Percentiles rank a stretch among this genome's conserved stretches.
Conservation (phyloP, 148 eudicot genomes). For the Amaranthus palmeri region DNA sequence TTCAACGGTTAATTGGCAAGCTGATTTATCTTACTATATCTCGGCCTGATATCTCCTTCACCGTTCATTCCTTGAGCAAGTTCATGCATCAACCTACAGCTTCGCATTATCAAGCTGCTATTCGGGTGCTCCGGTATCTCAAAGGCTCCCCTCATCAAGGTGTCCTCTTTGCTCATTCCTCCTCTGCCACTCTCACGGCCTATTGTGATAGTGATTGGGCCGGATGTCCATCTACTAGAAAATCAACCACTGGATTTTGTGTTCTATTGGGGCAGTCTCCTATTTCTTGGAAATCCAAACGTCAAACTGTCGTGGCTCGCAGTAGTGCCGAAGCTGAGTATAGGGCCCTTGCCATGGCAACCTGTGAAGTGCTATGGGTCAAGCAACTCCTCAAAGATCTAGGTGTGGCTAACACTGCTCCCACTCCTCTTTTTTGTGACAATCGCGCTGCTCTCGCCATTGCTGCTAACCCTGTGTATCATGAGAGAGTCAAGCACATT, state of each 20-base stretch:
- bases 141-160: background rate
- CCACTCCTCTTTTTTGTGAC: background rate
- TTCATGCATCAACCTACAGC: background rate
- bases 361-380: background rate
- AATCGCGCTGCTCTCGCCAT: background rate
- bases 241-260: background rate
- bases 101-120: too few species aligned
- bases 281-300: slow-evolving; percentile 1
- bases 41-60: background rate
- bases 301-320: background rate
- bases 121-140: background rate
- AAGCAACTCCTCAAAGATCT: background rate
- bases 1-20: background rate
- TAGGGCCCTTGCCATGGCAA: background rate
- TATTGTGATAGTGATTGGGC: slow-evolving; percentile 7
- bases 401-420: background rate
- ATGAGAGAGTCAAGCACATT: background rate
- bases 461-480: background rate
- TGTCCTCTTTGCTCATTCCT: background rate
- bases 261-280: background rate
- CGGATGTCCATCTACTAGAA: background rate
- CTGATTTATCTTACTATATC: background rate
- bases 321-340: background rate
- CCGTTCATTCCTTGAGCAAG: background rate
- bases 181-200: background rate